Base-by-base conservation (phyloP, 1,284 basidiomycete species). In the Malassezia sp. region DNA sequence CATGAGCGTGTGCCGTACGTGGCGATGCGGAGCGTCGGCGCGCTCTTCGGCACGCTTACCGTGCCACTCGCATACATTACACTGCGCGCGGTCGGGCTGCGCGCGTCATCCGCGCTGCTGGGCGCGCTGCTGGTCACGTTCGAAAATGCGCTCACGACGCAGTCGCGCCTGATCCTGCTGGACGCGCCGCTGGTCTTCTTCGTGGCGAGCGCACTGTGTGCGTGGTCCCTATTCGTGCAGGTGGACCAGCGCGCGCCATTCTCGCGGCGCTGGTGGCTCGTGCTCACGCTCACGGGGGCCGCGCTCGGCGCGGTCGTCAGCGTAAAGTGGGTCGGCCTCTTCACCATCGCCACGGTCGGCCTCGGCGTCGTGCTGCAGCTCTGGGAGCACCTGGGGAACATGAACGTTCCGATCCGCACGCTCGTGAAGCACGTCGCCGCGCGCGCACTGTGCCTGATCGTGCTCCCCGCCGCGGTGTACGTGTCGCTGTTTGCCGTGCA, bases 251-350 rank as follows among this genome's bases (percentile, higher is more conserved):
- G 56, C 33, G 52, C 57, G 18, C 73, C 88, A 0, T 97, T 96
- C 71, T 83, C 84, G 0, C 73, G 78, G 6, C 72, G 74, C 2
- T 97, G 93, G 91, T 99, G 93, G 93, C 75, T 76, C 0, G 91
- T 87, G 81, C 81, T 97, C 18, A 73, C 78, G n/a, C 76, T 93
- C 31, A 85, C 86, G 0, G 93, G 93, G 28, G 74, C 89, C 15
- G 80, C 81, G 0, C 80, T 99, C 15, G 93, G 93, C 33, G 86
- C 88, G 1, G 88, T 93, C 30, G 79, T 84, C 34, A 85, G 82
- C 63, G 89, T 85, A 74, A 99, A 97, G 73, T 97, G 93, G 93
- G 91, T 97, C 42, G 93, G 93, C 6, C 76, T 99, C 26, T 96
- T 99, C 74, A 97, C 90, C n/a, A 88, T 97, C 59, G 88, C 90